Evolutionary conservation across 495 filamentous ascomycete genomes (phyloP), one percentile per base, ranked within the genome.

Genomic region (Echria macrotheca): DNA sequence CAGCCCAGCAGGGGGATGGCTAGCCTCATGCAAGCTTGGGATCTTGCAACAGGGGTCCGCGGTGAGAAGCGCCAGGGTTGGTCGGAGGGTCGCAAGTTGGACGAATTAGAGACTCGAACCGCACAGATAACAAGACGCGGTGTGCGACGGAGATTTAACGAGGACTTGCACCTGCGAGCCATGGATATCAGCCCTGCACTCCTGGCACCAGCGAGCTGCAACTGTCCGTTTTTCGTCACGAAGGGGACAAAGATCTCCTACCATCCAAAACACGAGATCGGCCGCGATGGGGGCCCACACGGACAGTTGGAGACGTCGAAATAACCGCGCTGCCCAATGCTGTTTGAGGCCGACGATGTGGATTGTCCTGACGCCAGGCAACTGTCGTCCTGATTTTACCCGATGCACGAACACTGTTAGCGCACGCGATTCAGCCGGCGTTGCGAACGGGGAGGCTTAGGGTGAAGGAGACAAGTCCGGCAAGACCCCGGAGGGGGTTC

Each of bases 51-150:
- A 35, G 25, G 50, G 32, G 32, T 22, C 31, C 24, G 25, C 11
- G 11, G 14, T 14, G 17, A 9, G 10, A 28, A 11, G 28, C 1
- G 21, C 39, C 39, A 51, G 31, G 40, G 39, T 44, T 17, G 39
- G 39, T 26, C 28, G 22, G 26, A 42, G 36, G 25, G 38, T 21
- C 15, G 19, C n/a, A 23, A 31, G 17, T 11, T 26, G 14, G 21
- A n/a, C 44, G 2, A 47, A 53, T 53, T 42, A 52, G 31, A 19
- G 25, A 9, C 6, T 26, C 24, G 21, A 7, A 42, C 36, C 8
- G 9, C 22, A 21, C 17, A 42, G 50, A 53, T 53, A 53, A 53
- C 50, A 50, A 53, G 50, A 47, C 38, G 50, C 50, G 50, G 50
- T 53, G 50, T 47, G 24, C 12, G 25, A 32, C 14, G 25, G 22